Evolutionary conservation across 1,139 yeast genomes (phyloP), one percentile per base, ranked within the genome.

Genomic region (Candida gigantensis): DNA sequence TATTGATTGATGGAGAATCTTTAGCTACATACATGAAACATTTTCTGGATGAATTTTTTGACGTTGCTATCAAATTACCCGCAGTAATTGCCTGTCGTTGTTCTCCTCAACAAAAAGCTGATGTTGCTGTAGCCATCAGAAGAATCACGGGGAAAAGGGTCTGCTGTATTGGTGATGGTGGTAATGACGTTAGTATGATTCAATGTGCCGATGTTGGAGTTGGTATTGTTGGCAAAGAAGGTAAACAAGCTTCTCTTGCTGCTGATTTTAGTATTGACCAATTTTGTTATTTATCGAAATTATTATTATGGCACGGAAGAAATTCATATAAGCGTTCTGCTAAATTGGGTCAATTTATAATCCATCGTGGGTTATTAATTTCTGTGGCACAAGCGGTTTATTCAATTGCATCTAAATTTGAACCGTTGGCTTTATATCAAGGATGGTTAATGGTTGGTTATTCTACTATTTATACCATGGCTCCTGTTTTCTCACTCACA

Each of bases 361-460:
- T 94, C 55, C 98, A 94, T 58, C 80, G 99, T 57, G 99, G 99
- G 25, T 70, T 94, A 39, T 76, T 94, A 33, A 90, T 94, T 40
- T 86, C 96, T 4, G 92, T 92, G n/a, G 92, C 97, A 38, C 99
- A 94, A 60, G 95, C 96, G 0, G 92, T 92, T 9, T 94, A 79
- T 58, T 88, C 97, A 2, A 77, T 92, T 14, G 77, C 89, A 25
- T 86, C 97, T 0, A 65, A 76, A 5, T 92, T 89, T 59, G 97
- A 90, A 58, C 98, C 99, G 2, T 69, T 92, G 41, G 98, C 97
- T 0, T 71, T 94, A 40, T 88, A 85, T 55, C 89, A 90, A 58
- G 99, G 99, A 3, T 92, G 95, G 84, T 71, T 94, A 36, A 90
- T 94, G 97, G 98, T 94, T 29, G 99, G 98, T 1, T 94, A 92